A percentile compares a stretch with the other conserved stretches of the same genome.
Evolutionary conservation across 176 grass and related monocot genomes (phyloP).

Genomic region (Tillandsia fasciculata): DNA sequence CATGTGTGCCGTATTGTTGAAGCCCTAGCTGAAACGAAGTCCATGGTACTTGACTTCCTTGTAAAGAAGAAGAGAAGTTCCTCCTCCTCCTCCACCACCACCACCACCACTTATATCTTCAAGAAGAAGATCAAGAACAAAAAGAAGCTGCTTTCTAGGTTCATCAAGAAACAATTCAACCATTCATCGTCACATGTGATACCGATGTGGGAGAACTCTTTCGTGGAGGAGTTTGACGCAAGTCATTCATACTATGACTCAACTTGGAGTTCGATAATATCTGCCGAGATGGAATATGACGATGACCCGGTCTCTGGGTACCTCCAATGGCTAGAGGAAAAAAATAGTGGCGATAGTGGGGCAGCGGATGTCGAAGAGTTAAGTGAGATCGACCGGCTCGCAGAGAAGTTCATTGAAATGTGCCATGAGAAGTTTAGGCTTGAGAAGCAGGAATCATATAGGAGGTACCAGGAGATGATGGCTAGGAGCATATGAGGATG

Average conservation of each 20-base stretch:
- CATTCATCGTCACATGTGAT: slow-evolving; percentile 14
- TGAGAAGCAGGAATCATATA: slow-evolving; percentile 93
- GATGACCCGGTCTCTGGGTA: slow-evolving; percentile 8
- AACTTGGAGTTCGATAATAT: slow-evolving; percentile 15
- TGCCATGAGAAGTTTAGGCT: slow-evolving; percentile 69
- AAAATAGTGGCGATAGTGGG: neutral
- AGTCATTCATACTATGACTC: slow-evolving; percentile 23
- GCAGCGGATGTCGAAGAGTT: slow-evolving; percentile 4
- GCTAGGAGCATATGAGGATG: slow-evolving; percentile 39
- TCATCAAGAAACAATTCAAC: slow-evolving; percentile 16
- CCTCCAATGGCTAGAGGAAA: slow-evolving; percentile 31
- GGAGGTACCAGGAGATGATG: slow-evolving; percentile 80
- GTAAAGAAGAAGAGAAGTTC: neutral
- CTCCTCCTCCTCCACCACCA: neutral
- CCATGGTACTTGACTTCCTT: slow-evolving; percentile 12
- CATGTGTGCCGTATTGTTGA: slow-evolving; percentile 5
- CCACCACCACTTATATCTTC: neutral
- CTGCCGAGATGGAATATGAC: neutral
- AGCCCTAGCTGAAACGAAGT: slow-evolving; percentile 14
- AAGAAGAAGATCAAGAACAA: slow-evolving; percentile 14
- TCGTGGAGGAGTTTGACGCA: neutral
- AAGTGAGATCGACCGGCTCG: slow-evolving; percentile 68
- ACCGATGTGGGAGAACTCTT: neutral
- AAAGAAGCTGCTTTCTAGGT: slow-evolving; percentile 15
- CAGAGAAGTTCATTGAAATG: slow-evolving; percentile 75